A percentile compares a stretch with the other conserved stretches of the same genome.
phyloP scores from a whole-genome alignment of 2,329 filamentous ascomycete genomes.

The Peltaster fructicola region DNA sequence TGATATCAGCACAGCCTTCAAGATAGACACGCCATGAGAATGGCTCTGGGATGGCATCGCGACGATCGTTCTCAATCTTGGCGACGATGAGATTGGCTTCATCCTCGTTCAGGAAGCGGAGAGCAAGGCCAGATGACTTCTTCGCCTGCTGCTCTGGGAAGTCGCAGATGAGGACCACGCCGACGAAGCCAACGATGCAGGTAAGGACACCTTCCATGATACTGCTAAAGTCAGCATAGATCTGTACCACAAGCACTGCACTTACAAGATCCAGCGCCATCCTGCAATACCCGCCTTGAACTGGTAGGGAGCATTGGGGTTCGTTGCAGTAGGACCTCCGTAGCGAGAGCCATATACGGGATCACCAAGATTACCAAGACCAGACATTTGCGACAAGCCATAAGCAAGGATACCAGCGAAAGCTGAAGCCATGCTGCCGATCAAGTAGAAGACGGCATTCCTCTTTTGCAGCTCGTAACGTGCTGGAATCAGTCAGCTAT shows the following conservation, averaged over 20 bases:
- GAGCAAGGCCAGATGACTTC: slow-evolving; percentile 15
- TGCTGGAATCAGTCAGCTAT: no score
- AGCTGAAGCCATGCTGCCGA: slow-evolving; percentile 30
- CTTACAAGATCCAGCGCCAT: slow-evolving; percentile 26
- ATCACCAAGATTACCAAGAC: slow-evolving; percentile 25
- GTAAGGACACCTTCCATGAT: slow-evolving; percentile 30
- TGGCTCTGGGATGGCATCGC: slow-evolving; percentile 31
- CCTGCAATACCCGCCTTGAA: slow-evolving; percentile 22
- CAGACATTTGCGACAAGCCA: slow-evolving; percentile 25
- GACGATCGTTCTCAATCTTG: slow-evolving; percentile 34
- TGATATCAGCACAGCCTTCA: slow-evolving; percentile 26
- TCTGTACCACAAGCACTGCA: slow-evolving; percentile 2
- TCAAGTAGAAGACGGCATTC: slow-evolving; percentile 31
- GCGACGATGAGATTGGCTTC: slow-evolving; percentile 33
- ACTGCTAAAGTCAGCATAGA: slow-evolving; percentile 4
- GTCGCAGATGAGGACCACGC: slow-evolving; percentile 27
- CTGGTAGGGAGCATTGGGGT: slow-evolving; percentile 10
- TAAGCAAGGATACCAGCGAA: slow-evolving; percentile 28
- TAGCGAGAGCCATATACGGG: slow-evolving; percentile 16
- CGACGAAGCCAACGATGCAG: slow-evolving; percentile 21
- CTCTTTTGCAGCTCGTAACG: slow-evolving; percentile 22
- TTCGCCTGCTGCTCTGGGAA: slow-evolving; percentile 25
- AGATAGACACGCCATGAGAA: slow-evolving; percentile 25
- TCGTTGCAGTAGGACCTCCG: slow-evolving; percentile 13
- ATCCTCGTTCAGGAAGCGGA: slow-evolving; percentile 27